Conservation (phyloP, 2,329 filamentous ascomycete species). For the Epichloe scottii region DNA sequence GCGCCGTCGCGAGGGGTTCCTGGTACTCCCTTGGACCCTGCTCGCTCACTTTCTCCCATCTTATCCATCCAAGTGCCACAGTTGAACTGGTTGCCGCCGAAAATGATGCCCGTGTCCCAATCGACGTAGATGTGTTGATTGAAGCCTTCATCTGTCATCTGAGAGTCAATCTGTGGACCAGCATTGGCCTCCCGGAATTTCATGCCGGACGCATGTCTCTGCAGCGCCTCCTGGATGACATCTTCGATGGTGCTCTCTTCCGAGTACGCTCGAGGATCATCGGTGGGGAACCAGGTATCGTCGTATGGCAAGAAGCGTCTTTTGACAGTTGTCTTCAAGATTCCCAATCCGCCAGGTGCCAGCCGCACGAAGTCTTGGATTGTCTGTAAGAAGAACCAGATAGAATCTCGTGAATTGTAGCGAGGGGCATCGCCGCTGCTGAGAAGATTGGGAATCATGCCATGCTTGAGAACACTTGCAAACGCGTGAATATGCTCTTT, state of each 20-base stretch:
- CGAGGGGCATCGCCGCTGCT: constrained; percentile 74
- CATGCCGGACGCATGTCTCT: constrained; percentile 81
- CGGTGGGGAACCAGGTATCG: constrained; percentile 79
- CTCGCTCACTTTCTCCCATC: constrained; percentile 95
- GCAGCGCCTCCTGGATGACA: constrained; percentile 83
- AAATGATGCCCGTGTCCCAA: constrained; percentile 80
- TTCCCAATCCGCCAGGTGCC: constrained; percentile 59
- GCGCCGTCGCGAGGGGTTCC: constrained; percentile 95
- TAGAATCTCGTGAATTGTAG: constrained; percentile 91
- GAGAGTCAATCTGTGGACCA: constrained; percentile 72
- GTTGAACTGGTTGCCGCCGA: constrained; percentile 86
- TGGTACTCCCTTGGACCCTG: constrained; percentile 83
- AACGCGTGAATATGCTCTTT: constrained; percentile 92
- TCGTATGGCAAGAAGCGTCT: constrained; percentile 89
- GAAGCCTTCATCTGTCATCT: constrained; percentile 90
- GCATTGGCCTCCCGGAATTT: constrained; percentile 93
- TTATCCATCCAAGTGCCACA: constrained; percentile 99
- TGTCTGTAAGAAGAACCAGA: constrained; percentile 96
- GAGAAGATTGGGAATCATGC: constrained; percentile 93
- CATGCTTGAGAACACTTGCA: constrained; percentile 91
- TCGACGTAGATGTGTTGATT: constrained; percentile 84
- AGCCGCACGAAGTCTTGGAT: constrained; percentile 87
- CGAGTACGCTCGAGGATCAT: constrained; percentile 79
- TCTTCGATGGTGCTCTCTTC: constrained; percentile 73
- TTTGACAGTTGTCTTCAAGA: constrained; percentile 66